Evolutionary conservation across 805 yeast genomes (phyloP).

Genomic region (Ogataea nakhonphanomensis): DNA sequence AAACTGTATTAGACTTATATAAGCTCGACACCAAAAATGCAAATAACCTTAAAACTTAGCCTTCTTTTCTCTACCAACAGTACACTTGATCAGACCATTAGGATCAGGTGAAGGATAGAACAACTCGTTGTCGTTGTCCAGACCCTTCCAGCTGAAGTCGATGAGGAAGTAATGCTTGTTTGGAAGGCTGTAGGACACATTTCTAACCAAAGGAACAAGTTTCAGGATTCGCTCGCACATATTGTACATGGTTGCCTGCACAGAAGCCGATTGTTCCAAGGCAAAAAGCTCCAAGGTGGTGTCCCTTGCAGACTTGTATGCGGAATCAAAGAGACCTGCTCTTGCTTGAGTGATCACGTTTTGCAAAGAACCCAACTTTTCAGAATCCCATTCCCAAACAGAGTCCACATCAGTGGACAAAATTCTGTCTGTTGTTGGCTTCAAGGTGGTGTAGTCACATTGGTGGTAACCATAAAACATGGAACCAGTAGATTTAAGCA

Average conservation of each 20-base stretch:
- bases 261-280: conserved; percentile 84
- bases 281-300: conserved; percentile 79
- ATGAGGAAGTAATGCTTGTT: conserved; percentile 87
- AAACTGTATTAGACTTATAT: not conserved
- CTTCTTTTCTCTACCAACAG: conserved; percentile 67
- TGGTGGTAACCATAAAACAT: conserved; percentile 84
- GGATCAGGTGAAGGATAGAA: conserved; percentile 92
- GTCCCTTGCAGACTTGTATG: conserved; percentile 59
- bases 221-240: conserved; percentile 74
- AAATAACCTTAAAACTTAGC: conserved; percentile 44
- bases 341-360: conserved; percentile 51
- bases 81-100: conserved; percentile 84
- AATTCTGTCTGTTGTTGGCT: conserved; percentile 80
- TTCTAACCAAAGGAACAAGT: conserved; percentile 51
- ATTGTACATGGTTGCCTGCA: conserved; percentile 95
- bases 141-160: conserved; percentile 82
- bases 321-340: conserved; percentile 59
- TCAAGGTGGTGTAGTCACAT: conserved; percentile 85
- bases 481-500: conserved; percentile 86
- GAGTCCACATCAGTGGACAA: conserved; percentile 84
- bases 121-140: conserved; percentile 73
- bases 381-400: conserved; percentile 60
- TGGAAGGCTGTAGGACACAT: conserved; percentile 76
- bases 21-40: conserved; percentile 2
- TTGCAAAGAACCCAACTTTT: conserved; percentile 47